phyloP scores from a whole-genome alignment of 2,329 filamentous ascomycete genomes.

The Macroventuria anomochaeta region DNA sequence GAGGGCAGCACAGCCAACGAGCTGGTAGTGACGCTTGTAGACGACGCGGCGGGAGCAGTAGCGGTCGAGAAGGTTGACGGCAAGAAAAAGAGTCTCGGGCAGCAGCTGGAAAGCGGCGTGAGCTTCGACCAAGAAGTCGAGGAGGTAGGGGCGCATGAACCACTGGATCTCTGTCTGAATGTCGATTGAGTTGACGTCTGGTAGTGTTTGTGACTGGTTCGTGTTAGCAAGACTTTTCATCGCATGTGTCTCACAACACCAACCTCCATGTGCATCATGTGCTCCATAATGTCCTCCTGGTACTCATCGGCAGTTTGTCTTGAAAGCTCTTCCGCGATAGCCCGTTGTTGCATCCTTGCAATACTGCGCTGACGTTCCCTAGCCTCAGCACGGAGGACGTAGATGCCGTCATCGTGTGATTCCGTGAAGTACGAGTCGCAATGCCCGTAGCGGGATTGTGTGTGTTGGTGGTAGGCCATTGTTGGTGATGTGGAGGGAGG shows the following conservation, averaged over 20 bases:
- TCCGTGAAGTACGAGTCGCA: slow-evolving; percentile 75
- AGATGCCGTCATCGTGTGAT: slow-evolving; percentile 61
- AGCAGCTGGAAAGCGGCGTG: slow-evolving; percentile 93
- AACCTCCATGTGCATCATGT: slow-evolving; percentile 95
- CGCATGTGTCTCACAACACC: slow-evolving; percentile 34
- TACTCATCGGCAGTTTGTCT: slow-evolving; percentile 87
- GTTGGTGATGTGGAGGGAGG: slow-evolving; percentile 53
- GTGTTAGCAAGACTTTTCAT: slow-evolving; percentile 35
- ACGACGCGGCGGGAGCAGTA: slow-evolving; percentile 98
- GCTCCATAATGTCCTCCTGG: slow-evolving; percentile 88
- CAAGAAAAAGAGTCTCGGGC: slow-evolving; percentile 93
- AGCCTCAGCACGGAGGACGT: slow-evolving; percentile 66
- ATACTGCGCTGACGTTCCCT: slow-evolving; percentile 80
- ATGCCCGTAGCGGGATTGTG: slow-evolving; percentile 63
- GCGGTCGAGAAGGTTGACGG: slow-evolving; percentile 93
- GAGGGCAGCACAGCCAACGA: slow-evolving; percentile 94
- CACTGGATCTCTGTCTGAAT: slow-evolving; percentile 99
- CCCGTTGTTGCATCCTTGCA: slow-evolving; percentile 82
- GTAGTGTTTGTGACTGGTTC: slow-evolving; percentile 77
- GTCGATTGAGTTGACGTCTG: slow-evolving; percentile 96
- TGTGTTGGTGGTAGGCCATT: slow-evolving; percentile 63
- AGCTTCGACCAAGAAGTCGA: slow-evolving; percentile 97
- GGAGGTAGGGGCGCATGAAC: slow-evolving; percentile 98
- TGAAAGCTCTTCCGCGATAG: slow-evolving; percentile 88
- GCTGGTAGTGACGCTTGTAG: slow-evolving; percentile 98